Evolutionary conservation across 2,329 filamentous ascomycete species (phyloP).

Genomic region (Pyrenophora seminiperda): DNA sequence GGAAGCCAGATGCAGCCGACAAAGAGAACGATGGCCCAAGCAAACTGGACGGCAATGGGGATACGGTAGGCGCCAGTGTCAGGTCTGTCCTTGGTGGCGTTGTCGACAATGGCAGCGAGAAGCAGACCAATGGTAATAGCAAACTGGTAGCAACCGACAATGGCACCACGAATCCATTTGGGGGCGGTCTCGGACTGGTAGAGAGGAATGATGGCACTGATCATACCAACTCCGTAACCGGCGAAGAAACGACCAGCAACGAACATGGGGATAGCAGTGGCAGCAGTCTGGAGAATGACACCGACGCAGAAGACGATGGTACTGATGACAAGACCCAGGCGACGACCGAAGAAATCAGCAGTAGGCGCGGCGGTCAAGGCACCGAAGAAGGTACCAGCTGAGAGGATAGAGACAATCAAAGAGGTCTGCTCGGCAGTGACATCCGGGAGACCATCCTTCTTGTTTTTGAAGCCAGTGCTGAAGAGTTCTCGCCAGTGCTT

Average conservation of each 20-base stretch:
- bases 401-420: conserved; percentile 80
- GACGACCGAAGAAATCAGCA: conserved; percentile 73
- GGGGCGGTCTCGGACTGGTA: conserved; percentile 76
- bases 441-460: conserved; percentile 47
- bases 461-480: conserved; percentile 47
- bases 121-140: conserved; percentile 75
- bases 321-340: conserved; percentile 60
- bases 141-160: conserved; percentile 72
- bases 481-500: conserved; percentile 68
- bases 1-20: conserved; percentile 67
- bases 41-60: conserved; percentile 74
- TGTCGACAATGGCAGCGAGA: conserved; percentile 69
- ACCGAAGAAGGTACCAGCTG: conserved; percentile 78
- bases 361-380: conserved; percentile 69
- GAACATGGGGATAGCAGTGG: conserved; percentile 45
- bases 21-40: conserved; percentile 72
- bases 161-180: conserved; percentile 73
- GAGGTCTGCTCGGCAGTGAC: conserved; percentile 62
- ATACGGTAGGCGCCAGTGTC: conserved; percentile 73
- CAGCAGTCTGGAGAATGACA: conserved; percentile 48
- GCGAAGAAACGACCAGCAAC: conserved; percentile 51
- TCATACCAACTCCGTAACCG: conserved; percentile 50
- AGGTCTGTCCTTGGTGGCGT: conserved; percentile 62
- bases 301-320: conserved; percentile 47
- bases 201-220: conserved; percentile 59